Conservation (phyloP, 257 asterid species). For the Fraxinus cuspidata region DNA sequence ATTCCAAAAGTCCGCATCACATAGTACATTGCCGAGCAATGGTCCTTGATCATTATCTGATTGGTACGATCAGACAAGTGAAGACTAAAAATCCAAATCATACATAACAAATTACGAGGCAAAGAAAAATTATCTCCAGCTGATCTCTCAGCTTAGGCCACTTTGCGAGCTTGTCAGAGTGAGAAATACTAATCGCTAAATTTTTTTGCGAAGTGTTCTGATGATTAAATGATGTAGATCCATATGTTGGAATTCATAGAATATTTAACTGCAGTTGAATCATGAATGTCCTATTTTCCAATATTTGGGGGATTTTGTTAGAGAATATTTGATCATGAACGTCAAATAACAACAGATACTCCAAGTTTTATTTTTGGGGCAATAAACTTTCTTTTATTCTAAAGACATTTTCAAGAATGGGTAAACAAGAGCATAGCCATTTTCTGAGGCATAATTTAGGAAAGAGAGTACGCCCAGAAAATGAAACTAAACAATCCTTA, state of each 20-base stretch:
- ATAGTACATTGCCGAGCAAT: background rate
- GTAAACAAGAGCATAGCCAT: background rate
- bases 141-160: background rate
- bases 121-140: background rate
- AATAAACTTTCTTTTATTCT: background rate
- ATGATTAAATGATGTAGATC: background rate
- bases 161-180: background rate
- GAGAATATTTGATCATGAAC: background rate
- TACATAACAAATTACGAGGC: background rate
- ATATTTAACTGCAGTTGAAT: background rate
- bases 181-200: background rate
- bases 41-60: background rate
- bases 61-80: background rate
- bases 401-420: background rate
- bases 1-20: constrained; percentile 20
- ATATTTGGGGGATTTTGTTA: background rate
- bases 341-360: background rate
- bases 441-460: background rate
- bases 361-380: background rate
- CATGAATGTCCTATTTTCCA: background rate
- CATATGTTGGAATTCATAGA: background rate
- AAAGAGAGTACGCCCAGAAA: background rate
- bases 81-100: background rate
- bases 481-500: background rate
- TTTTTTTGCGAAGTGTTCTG: background rate